Base-by-base conservation (phyloP, 2,329 filamentous ascomycete species). In the Furcasterigmium furcatum region DNA sequence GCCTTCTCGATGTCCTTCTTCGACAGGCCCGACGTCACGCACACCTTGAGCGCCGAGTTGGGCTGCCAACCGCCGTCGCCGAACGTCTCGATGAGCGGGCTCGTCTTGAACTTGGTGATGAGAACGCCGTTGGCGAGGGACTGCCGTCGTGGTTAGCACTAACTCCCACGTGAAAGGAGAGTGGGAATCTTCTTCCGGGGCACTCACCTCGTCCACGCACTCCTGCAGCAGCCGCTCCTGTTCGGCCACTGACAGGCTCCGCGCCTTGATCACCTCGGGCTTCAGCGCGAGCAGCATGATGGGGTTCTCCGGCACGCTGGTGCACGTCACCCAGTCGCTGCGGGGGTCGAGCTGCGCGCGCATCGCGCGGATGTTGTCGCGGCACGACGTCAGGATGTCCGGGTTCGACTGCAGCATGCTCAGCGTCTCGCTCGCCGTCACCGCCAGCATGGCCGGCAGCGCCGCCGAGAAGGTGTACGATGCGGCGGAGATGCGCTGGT, bases 1-100 rank as follows among this genome's bases (percentile, higher is more conserved):
- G 94, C 90, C 73, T 95, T 96, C 71, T 99, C 95, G 45, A 91
- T 87, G 65, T 99, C 94, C 72, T 95, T 96, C 74, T 88, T 95
- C 20, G 88, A 87, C 51, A 99, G 72, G 2, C 88, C 94, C 5
- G 82, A 88, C 0, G 91, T 96, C 44, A 96, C 76, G 61, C 92
- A 97, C 12, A 97, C 81, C 70, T 97, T 96, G 51, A 99, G 76
- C 1, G 90, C 89, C 9, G 94, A 89, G 55, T 80, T 77, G n/a
- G 85, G 74, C 49, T 80, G 78, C 73, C 86, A 88, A 29, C 76
- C 77, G 36, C 81, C 76, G 47, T 91, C 87, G 40, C 81, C 81
- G 38, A 85, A 79, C 30, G 81, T 70, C 41, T 73, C 69, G 41
- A 78, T 73, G 49, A 87, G 76, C 2, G 90, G 87, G 61, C 87